Conservation (phyloP, 768 basidiomycete genomes). For the Boletus fagicola region DNA sequence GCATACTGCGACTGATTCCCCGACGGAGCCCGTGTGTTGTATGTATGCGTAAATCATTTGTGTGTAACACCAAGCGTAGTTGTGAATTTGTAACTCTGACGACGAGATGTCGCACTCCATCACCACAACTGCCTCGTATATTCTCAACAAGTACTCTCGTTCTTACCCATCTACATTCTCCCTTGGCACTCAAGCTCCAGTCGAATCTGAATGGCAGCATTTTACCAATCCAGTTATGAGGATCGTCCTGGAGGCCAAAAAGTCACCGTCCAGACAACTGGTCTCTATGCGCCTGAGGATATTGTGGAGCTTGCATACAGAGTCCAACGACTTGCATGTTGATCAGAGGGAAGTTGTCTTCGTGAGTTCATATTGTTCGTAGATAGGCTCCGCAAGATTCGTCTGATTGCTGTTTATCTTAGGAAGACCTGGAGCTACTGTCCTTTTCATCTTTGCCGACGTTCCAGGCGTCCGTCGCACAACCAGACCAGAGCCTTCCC, state of each 20-base stretch:
- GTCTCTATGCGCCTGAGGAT: slow-evolving; percentile 67
- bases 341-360: slow-evolving; percentile 61
- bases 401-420: slow-evolving; percentile 8
- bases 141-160: slow-evolving; percentile 64
- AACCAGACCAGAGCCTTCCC: slow-evolving; percentile 56
- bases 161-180: slow-evolving; percentile 45
- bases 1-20: slow-evolving; percentile 72
- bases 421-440: slow-evolving; percentile 80
- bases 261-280: slow-evolving; percentile 46
- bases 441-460: slow-evolving; percentile 54
- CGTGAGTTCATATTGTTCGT: slow-evolving; percentile 38
- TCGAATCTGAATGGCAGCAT: slow-evolving; percentile 69
- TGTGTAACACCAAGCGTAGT: slow-evolving; percentile 7
- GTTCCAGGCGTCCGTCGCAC: slow-evolving; percentile 28
- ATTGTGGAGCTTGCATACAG: slow-evolving; percentile 54
- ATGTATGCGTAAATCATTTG: not conserved
- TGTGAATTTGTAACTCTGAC: not conserved
- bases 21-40: not conserved
- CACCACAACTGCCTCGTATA: slow-evolving; percentile 55
- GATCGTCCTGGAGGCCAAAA: slow-evolving; percentile 60
- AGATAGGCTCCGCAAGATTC: not conserved
- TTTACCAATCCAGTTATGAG: slow-evolving; percentile 68
- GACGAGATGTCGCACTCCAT: slow-evolving; percentile 38
- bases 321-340: slow-evolving; percentile 35
- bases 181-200: slow-evolving; percentile 17